These are phyloP conservation scores for Alternaria ventricosa DNA, from an alignment of 2,329 filamentous ascomycete genomes.

Conservation along the genomic window DNA sequence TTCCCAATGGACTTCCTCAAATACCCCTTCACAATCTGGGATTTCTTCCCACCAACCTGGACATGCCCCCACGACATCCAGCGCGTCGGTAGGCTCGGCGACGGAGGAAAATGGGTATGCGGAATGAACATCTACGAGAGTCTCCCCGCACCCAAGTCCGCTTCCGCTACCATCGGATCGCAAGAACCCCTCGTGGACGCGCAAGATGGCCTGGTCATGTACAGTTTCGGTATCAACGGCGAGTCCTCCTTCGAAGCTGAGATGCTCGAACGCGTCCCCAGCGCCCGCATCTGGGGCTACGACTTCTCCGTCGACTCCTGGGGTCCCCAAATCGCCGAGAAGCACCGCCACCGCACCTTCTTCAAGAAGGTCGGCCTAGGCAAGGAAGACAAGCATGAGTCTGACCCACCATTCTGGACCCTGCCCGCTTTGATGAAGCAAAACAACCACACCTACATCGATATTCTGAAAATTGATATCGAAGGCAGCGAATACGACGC, in stretches of 20 bases:
- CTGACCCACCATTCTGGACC: conserved; percentile 35
- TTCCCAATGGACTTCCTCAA: conserved; percentile 40
- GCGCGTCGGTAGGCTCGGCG: conserved; percentile 39
- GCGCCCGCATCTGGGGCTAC: conserved; percentile 42
- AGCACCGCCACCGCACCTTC: conserved; percentile 31
- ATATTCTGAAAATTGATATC: conserved; percentile 45
- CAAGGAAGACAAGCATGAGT: conserved; percentile 30
- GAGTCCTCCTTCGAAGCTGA: conserved; percentile 46
- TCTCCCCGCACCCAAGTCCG: conserved; percentile 24
- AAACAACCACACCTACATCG: conserved; percentile 45
- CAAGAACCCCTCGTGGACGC: conserved; percentile 16
- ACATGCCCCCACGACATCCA: conserved; percentile 45
- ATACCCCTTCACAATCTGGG: conserved; percentile 43
- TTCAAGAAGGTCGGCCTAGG: conserved; percentile 42
- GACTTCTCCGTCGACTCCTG: conserved; percentile 42
- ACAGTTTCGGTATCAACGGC: conserved; percentile 44
- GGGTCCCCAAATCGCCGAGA: conserved; percentile 36
- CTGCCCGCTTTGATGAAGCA: conserved; percentile 37
- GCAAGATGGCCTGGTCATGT: conserved; percentile 36
- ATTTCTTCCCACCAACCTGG: conserved; percentile 43
- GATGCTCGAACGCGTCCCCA: conserved; percentile 42
- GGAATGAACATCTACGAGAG: conserved; percentile 44
- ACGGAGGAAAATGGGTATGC: conserved; percentile 46
- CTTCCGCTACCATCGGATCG: conserved; percentile 13
- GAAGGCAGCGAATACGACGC: conserved; percentile 42